Percentiles rank a stretch among this genome's conserved stretches.
These are phyloP conservation scores for Platismatia glauca DNA, from an alignment of 495 filamentous ascomycete genomes.

Conservation along the genomic window DNA sequence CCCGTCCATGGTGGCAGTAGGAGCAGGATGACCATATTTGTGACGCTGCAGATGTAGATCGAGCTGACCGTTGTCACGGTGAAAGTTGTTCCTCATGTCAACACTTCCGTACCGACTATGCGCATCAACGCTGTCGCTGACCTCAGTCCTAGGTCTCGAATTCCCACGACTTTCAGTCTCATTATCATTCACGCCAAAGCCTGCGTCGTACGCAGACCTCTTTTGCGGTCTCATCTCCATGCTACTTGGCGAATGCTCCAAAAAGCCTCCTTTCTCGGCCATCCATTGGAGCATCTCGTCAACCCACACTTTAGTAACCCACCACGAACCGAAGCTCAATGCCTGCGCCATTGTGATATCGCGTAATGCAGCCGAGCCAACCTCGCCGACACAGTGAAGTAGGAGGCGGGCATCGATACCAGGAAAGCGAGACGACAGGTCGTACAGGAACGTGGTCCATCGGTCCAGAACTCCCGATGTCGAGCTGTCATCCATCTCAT, in stretches of 20 bases:
- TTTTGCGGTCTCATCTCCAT: conserved; percentile 29
- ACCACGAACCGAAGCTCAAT: conserved; percentile 88
- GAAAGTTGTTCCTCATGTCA: conserved; percentile 4
- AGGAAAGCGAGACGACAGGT: conserved; percentile 66
- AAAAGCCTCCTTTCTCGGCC: conserved; percentile 86
- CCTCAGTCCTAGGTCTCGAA: conserved; percentile 24
- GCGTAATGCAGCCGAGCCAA: conserved; percentile 61
- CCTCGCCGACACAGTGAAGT: conserved; percentile 56
- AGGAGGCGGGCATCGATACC: conserved; percentile 56
- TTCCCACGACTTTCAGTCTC: conserved; percentile 24
- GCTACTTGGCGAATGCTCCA: conserved; percentile 50
- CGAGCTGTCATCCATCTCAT: conserved; percentile 35
- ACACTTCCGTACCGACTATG: conserved; percentile 15
- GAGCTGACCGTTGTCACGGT: conserved; percentile 34
- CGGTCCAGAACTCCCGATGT: conserved; percentile 34
- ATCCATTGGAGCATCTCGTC: conserved; percentile 93
- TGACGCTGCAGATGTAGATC: conserved; percentile 18
- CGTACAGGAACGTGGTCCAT: conserved; percentile 74
- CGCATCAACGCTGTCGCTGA: conserved; percentile 14
- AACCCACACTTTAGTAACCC: conserved; percentile 95
- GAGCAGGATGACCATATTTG: conserved; percentile 10
- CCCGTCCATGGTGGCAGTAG: conserved; percentile 20
- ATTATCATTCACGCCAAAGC: conserved; percentile 19
- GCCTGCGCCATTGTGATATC: conserved; percentile 76
- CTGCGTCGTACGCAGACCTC: conserved; percentile 17